These are phyloP conservation scores for Paramarasmius palmivorus DNA, from an alignment of 1,284 basidiomycete genomes.

Conservation along the genomic window DNA sequence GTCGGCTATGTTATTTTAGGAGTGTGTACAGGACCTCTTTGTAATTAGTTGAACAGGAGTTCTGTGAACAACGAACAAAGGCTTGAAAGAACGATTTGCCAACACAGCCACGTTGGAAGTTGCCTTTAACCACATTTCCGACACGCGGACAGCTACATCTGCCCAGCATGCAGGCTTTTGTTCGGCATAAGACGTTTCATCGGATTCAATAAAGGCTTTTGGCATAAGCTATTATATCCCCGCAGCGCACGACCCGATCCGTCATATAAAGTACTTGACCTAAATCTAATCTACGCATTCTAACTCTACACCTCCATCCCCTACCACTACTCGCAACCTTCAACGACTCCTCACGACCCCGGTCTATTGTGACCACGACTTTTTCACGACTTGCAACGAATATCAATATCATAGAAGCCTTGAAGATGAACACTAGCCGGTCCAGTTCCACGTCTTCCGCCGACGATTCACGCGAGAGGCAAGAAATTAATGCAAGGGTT, in stretches of 20 bases:
- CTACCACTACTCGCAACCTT: neutral
- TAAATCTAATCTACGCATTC: too few relatives aligned
- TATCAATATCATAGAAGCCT: neutral
- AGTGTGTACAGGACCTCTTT: too few relatives aligned
- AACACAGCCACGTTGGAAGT: neutral
- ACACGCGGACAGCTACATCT: neutral
- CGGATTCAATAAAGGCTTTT: conserved; percentile 1
- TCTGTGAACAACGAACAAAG: neutral
- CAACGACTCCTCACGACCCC: neutral
- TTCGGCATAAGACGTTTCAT: neutral
- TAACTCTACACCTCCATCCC: neutral
- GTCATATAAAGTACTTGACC: too few relatives aligned
- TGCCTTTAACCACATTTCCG: conserved; percentile 3
- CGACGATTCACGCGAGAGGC: neutral
- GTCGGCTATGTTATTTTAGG: too few relatives aligned
- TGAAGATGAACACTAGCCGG: too few relatives aligned
- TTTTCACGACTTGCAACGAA: conserved; percentile 1
- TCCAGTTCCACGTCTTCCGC: neutral
- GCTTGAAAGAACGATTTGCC: neutral
- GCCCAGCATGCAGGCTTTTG: neutral
- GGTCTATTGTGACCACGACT: neutral
- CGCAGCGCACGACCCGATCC: neutral
- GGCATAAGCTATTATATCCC: neutral
- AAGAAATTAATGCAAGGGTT: too few relatives aligned
- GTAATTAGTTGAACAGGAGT: too few relatives aligned